Conservation (phyloP, 768 basidiomycete genomes). For the Termitomyces sp. region DNA sequence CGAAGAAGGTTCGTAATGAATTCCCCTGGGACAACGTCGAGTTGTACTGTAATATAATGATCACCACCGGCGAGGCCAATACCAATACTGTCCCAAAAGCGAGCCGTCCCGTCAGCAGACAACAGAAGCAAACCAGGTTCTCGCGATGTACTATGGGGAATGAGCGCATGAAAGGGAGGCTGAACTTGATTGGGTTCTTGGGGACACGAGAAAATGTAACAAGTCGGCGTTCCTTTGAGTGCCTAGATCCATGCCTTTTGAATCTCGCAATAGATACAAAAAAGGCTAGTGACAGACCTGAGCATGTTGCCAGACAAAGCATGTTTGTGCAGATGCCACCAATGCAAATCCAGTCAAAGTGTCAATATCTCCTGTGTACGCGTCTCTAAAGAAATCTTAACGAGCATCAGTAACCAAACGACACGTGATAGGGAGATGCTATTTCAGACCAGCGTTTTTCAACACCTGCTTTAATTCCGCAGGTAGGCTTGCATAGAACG, state of each 20-base stretch:
- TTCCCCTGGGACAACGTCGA: slow-evolving; percentile 51
- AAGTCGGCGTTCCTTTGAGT: slow-evolving; percentile 68
- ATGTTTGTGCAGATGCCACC: slow-evolving; percentile 64
- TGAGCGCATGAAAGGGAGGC: slow-evolving; percentile 55
- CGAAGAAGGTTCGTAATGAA: slow-evolving; percentile 63
- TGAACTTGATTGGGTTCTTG: slow-evolving; percentile 30
- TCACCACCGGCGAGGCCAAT: slow-evolving; percentile 80
- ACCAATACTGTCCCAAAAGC: slow-evolving; percentile 87
- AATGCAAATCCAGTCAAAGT: slow-evolving; percentile 69
- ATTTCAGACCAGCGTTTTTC: slow-evolving; percentile 54
- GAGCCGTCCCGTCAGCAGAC: slow-evolving; percentile 62
- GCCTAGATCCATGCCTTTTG: slow-evolving; percentile 29
- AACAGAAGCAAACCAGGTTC: slow-evolving; percentile 88
- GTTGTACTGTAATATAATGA: slow-evolving; percentile 44
- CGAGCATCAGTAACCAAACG: background rate
- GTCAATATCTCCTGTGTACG: slow-evolving; percentile 69
- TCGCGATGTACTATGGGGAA: slow-evolving; percentile 59
- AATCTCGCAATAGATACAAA: background rate
- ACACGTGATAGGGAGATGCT: background rate
- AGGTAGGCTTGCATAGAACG: slow-evolving; percentile 66
- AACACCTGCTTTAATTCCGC: slow-evolving; percentile 71
- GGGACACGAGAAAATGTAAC: slow-evolving; percentile 79
- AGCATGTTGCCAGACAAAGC: slow-evolving; percentile 82
- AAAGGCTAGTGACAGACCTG: slow-evolving; percentile 36
- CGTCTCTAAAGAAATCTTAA: slow-evolving; percentile 62